These are phyloP conservation scores for Saksenaea vasiformis DNA, from an alignment of 371 early-diverging fungal species.

Conservation along the genomic window DNA sequence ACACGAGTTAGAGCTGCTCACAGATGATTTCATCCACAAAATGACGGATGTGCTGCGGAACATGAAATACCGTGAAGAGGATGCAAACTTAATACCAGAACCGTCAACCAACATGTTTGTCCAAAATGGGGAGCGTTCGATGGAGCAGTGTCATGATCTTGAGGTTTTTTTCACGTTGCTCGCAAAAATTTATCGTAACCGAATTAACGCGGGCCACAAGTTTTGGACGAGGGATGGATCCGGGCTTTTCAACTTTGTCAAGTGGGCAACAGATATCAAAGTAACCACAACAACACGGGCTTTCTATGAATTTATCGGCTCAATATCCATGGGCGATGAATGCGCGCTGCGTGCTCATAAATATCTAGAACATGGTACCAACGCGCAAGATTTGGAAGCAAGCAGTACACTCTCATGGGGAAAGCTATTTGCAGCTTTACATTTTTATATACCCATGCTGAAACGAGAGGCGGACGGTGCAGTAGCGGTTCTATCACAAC, in stretches of 20 bases:
- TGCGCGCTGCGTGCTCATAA: constrained; percentile 23
- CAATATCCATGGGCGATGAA: constrained; percentile 30
- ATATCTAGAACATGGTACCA: constrained; percentile 23
- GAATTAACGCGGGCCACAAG: constrained; percentile 70
- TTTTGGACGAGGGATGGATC: constrained; percentile 69
- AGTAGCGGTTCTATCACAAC: constrained; percentile 14
- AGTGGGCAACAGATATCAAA: constrained; percentile 59
- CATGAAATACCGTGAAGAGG: constrained; percentile 68
- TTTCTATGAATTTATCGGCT: constrained; percentile 30
- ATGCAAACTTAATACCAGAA: constrained; percentile 34
- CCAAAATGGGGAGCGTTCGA: neutral
- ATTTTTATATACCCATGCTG: constrained; percentile 21
- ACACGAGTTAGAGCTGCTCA: constrained; percentile 45
- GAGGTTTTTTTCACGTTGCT: constrained; percentile 65
- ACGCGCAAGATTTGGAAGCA: neutral
- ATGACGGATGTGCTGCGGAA: constrained; percentile 61
- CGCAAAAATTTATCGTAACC: constrained; percentile 65
- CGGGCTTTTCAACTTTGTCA: constrained; percentile 69
- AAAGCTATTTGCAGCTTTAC: constrained; percentile 30
- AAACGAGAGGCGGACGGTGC: constrained; percentile 6
- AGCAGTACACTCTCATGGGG: constrained; percentile 39
- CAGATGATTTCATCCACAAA: constrained; percentile 51
- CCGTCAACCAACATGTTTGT: neutral
- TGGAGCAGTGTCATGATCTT: constrained; percentile 40
- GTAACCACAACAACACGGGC: constrained; percentile 20